Evolutionary conservation across 805 yeast species (phyloP), one percentile per base, ranked within the genome.

Genomic region (Saccharomycopsis synnaedendra): DNA sequence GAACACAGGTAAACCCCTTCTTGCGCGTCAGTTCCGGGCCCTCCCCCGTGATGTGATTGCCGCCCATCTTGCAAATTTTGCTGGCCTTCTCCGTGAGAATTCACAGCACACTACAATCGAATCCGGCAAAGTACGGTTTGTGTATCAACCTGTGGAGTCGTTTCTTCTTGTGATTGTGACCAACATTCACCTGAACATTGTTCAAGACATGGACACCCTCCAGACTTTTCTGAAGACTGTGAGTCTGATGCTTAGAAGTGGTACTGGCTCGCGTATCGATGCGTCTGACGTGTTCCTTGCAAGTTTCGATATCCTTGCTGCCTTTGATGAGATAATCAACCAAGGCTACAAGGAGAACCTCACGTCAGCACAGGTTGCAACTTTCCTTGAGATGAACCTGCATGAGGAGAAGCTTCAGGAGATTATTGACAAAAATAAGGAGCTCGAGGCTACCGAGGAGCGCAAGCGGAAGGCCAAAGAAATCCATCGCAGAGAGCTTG

Each of bases 341-440:
- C 71, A 86, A 66, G 98, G 98, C 11, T 87, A 82, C 69, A 80
- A 85, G 55, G 99, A 93, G 64, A 84, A 87, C 64, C 69, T 90
- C 55, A 78, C 93, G 0, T 63, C 82, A 55, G 64, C 80, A 51
- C 97, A 93, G 68, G 84, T 93, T 54, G 79, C 77, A 63, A 85
- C 94, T 8, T 90, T 85, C 66, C 71, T 93, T 69, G 90, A 87
- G 62, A 90, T 93, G 97, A 97, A 93, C 67, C 85, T 95, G 39
- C 97, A 93, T 64, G 98, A 93, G 67, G 99, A 93, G 68, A 90
- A 86, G 71, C 90, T 94, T 61, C 97, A 93, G 71, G 97, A 93
- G 63, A 89, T 93, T 63, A 93, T 93, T 58, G 97, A 87, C 67
- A 80, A 89, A 64, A 93, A 93, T 71, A 93, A 93, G 68, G 98